Evolutionary conservation across 768 basidiomycete species (phyloP), one percentile per base, ranked within the genome.

Genomic region (Boletellus sp.): DNA sequence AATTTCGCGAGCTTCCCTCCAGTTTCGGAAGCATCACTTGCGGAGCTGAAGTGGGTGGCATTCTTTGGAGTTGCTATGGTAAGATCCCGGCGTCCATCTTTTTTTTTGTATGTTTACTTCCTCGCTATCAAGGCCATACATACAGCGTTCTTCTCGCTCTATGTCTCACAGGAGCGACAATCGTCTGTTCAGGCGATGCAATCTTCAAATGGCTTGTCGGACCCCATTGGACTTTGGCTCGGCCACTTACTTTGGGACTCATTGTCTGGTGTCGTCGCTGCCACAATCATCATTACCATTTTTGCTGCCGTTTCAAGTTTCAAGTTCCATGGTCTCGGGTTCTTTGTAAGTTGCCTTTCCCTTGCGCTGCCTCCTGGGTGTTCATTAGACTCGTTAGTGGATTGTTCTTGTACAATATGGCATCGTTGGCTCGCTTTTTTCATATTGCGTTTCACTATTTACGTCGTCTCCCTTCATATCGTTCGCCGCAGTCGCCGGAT

Each of bases 61-160:
- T 90, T 90, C 70, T 90, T 84, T 62, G 83, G 81, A 19, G 83
- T 80, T 31, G 74, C 77, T 1, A 85, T 89, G 84, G 87, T 87
- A 50, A 35, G 77, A 4, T 16, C 20, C 22, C 32, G 24, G 6
- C 5, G 1, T 6, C 17, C n/a, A 3, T 22, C 7, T 0, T 1
- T 4, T 40, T 10, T 35, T 20, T 46, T n/a, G 3, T 39, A 11
- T 47, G 17, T 15, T 48, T 12, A 53, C n/a, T n/a, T n/a, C n/a
- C 38, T 35, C 23, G 32, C 22, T 37, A 42, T 38, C 9, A 13
- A 87, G 85, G 74, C 84, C 11, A 82, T 87, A 1, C 90, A 78
- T 60, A 86, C 89, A n/a, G 88, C 88, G 3, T 91, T 91, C 70
- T 89, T 81, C 56, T 77, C 85, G 10, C 64, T 91, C 13, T 91